Evolutionary conservation across 139 green algal genomes (phyloP).

Genomic region (Chlamydomonas schloesseri): DNA sequence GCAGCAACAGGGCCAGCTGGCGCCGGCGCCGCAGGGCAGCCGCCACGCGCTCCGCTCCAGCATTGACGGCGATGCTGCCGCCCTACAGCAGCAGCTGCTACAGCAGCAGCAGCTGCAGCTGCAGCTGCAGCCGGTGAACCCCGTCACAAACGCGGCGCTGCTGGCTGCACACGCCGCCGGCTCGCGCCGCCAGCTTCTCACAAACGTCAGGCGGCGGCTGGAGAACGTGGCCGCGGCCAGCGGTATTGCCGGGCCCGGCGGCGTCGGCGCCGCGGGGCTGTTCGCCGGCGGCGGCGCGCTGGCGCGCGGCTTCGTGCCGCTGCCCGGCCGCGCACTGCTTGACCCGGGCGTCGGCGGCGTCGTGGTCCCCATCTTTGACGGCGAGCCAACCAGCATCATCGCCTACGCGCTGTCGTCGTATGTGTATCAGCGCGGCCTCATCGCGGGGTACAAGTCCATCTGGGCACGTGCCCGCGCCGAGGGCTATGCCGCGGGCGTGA

Average conservation of each 20-base stretch:
- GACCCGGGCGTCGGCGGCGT: conserved; percentile 64
- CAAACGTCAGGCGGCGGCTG: not conserved
- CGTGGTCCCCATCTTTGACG: conserved; percentile 69
- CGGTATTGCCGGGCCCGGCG: no score
- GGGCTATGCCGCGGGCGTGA: not conserved
- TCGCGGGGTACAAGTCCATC: conserved; percentile 50
- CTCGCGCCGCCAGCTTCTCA: conserved; percentile 20
- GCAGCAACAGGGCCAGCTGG: not conserved
- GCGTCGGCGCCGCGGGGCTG: not conserved
- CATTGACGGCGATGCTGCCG: not conserved
- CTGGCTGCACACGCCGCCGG: no score
- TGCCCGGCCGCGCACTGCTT: conserved; percentile 73
- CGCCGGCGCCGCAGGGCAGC: no score
- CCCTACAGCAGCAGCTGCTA: not conserved
- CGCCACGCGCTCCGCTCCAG: not conserved
- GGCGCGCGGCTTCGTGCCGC: conserved; percentile 50
- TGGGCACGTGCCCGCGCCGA: not conserved
- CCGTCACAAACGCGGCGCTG: no score
- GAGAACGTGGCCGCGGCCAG: not conserved
- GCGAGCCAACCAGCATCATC: conserved; percentile 86
- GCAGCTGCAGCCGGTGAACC: not conserved
- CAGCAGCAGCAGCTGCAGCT: conserved; percentile 2
- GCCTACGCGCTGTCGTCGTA: conserved; percentile 82
- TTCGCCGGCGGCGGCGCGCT: not conserved
- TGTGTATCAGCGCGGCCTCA: conserved; percentile 75